Evolutionary conservation across 2,329 filamentous ascomycete species (phyloP), one percentile per base, ranked within the genome.

Genomic region (Verticillium dahliae): DNA sequence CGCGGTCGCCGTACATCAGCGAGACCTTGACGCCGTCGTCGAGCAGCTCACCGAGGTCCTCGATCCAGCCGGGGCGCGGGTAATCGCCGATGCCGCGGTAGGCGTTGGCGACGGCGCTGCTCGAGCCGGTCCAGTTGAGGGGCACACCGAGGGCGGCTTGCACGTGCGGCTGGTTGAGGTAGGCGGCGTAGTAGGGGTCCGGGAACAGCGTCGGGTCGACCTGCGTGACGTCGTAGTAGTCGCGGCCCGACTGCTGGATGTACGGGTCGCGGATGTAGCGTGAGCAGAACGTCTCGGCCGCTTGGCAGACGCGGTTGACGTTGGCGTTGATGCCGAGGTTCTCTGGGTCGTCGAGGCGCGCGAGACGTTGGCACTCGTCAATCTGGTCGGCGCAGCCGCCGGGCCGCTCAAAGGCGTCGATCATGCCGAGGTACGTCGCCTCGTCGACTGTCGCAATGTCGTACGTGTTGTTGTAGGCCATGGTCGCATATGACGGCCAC

Each of bases 61-160:
- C 79, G 13, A 87, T 75, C 27, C 65, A 66, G 14, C 68, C 67
- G 3, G 70, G 67, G 10, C 65, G 66, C 41, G 70, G 71, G 35
- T 69, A 71, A 60, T 73, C 72, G 67, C 2, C 69, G 71, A 55
- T 73, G 63, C 72, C 33, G 41, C 59, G 56, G 45, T 59, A 56
- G 1, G 65, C 66, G 1, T 58, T 41, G 2, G 62, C 56, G 1
- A 62, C 64, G 6, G 66, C 63, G 55, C 57, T 38, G 1, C 64
- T 63, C 50, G 57, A 61, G 7, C 60, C 60, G 0, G 82, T 81
- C 67, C 78, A 85, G 67, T 85, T 85, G 59, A 88, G 71, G 7
- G 83, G 82, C 1, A 87, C 81, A 13, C 88, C 88, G 27, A 91
- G 80, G 1, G 84, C 82, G 22, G 81, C 70, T 63, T 85, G 83